Conservation (phyloP, 371 early-diverging fungal species). For the Mortierella sp. region DNA sequence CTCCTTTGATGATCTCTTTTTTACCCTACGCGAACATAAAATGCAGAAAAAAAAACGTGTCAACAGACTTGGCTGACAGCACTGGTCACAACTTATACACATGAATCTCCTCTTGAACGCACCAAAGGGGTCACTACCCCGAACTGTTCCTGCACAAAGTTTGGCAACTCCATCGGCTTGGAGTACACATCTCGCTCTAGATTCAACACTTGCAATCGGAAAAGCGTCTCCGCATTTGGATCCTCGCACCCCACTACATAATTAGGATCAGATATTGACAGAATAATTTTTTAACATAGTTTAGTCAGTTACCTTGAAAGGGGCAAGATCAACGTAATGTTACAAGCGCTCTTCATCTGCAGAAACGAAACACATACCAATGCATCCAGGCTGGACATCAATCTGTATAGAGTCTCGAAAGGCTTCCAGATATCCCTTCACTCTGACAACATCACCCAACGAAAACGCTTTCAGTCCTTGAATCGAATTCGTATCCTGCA, state of each 20-base stretch:
- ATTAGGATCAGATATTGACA: not conserved
- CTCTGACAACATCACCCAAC: constrained; percentile 26
- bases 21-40: not conserved
- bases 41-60: not conserved
- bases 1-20: too few relatives aligned
- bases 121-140: not conserved
- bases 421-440: constrained; percentile 14
- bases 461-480: constrained; percentile 1
- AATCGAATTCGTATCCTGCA: constrained; percentile 14
- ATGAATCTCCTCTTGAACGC: not conserved
- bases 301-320: not conserved
- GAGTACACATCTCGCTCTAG: constrained; percentile 30
- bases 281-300: not conserved
- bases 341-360: not conserved
- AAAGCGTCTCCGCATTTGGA: constrained; percentile 45
- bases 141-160: constrained; percentile 15
- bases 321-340: not conserved
- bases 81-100: not conserved
- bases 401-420: constrained; percentile 26
- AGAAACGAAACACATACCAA: not conserved
- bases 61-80: not conserved
- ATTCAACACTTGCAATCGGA: constrained; percentile 37
- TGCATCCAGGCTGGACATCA: constrained; percentile 29
- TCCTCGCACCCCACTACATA: constrained; percentile 24
- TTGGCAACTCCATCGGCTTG: constrained; percentile 21